These are phyloP conservation scores for Corrigiola litoralis DNA, from an alignment of 179 eudicot genomes.

Conservation along the genomic window DNA sequence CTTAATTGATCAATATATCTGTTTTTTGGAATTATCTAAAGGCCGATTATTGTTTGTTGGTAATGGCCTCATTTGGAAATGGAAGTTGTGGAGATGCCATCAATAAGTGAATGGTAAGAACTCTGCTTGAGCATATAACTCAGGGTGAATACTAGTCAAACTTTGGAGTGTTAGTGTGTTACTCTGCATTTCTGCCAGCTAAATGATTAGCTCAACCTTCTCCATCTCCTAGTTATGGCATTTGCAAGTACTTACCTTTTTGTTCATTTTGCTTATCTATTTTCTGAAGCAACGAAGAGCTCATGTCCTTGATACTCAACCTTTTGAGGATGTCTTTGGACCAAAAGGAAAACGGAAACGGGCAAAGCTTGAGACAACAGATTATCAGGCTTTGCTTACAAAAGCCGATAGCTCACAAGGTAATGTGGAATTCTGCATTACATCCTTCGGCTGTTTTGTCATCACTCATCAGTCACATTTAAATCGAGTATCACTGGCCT, in stretches of 20 bases:
- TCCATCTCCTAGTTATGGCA: not conserved
- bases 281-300: conserved; percentile 64
- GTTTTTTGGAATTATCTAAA: no score
- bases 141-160: not conserved
- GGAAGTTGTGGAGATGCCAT: no score
- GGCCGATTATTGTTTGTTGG: no score
- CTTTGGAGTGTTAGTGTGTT: not conserved
- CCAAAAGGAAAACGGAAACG: conserved; percentile 73
- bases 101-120: not conserved
- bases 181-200: not conserved
- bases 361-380: conserved; percentile 59
- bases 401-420: conserved; percentile 80
- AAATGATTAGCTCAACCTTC: not conserved
- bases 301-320: conserved; percentile 79
- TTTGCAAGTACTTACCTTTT: not conserved
- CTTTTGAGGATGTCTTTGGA: conserved; percentile 76
- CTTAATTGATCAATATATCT: no score
- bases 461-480: not conserved
- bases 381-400: conserved; percentile 61
- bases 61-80: no score
- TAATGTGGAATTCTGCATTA: conserved; percentile 17
- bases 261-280: not conserved
- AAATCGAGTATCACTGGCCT: not conserved
- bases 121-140: not conserved
- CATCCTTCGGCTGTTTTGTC: no score